Evolutionary conservation across 768 basidiomycete species (phyloP), one percentile per base, ranked within the genome.

Genomic region (Leucocoprinus leucothites): DNA sequence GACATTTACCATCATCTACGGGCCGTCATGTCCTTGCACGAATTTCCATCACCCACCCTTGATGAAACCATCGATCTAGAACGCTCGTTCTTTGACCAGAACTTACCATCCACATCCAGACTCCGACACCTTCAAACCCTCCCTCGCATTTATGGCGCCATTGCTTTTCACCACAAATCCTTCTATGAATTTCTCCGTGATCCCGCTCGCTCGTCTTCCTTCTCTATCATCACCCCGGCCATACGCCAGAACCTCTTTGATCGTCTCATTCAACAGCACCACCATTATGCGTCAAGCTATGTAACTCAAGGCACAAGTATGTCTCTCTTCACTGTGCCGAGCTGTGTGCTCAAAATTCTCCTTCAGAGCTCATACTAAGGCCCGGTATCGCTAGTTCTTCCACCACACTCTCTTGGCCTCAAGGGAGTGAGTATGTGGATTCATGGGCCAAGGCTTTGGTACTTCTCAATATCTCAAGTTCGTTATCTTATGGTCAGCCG

Each of bases 141-240:
- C 31, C 31, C 5, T 31, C 31, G 11, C 6, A 3, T 16, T 6
- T n/a, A 34, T 2, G 45, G 43, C 9, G 19, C n/a, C 3, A 16
- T 56, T 3, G 9, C 8, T 2, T 49, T 50, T 38, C 26, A 43
- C 22, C 55, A 56, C 19, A 50, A 50, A 35, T 43, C 48, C 0
- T 56, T 56, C 41, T 31, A 43, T 13, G 55, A 56, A 6, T 53
- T 50, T 26, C 40, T 58, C 28, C 18, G 19, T 36, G 41, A 52
- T 47, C 48, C 48, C 9, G 3, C 3, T 9, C 48, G 48, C 34
- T 50, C 48, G 9, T n/a, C 28, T 14, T 3, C 22, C 9, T 50
- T 36, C 16, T 50, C 19, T 22, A 24, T 38, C 18, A 38, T 6
- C 6, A 50, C 48, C 18, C 18, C 34, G 48, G 18, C 16, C 1